Percentiles rank a stretch among this genome's conserved stretches.
Conservation (phyloP, 345 rosid species). For the Zanthoxylum bungeanum region DNA sequence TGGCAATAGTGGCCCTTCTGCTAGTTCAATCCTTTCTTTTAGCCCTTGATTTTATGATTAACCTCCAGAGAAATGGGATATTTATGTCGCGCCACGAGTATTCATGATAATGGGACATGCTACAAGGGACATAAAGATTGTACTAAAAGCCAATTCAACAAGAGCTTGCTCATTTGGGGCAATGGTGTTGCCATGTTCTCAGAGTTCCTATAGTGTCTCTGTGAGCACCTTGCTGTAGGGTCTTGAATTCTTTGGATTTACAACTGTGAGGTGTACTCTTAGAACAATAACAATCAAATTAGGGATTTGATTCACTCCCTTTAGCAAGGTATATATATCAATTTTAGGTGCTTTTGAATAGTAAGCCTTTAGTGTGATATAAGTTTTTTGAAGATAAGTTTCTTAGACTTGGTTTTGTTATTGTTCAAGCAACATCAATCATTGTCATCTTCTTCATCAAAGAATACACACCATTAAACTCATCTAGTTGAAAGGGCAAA, state of each 20-base stretch:
- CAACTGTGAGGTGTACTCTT: not conserved
- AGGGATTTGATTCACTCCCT: not conserved
- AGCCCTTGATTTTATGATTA: slow-evolving; percentile 36
- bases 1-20: slow-evolving; percentile 46
- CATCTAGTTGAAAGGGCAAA: too few relatives aligned
- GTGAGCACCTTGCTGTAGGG: slow-evolving; percentile 15
- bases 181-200: slow-evolving; percentile 31
- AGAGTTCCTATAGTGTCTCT: slow-evolving; percentile 37
- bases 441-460: not conserved
- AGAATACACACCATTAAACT: not conserved
- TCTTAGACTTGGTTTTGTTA: not conserved
- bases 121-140: slow-evolving; percentile 30
- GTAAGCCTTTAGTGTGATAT: not conserved
- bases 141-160: slow-evolving; percentile 25
- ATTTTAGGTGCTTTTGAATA: not conserved
- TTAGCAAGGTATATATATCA: not conserved
- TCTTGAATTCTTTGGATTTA: slow-evolving; percentile 9
- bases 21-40: slow-evolving; percentile 47
- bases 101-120: slow-evolving; percentile 24
- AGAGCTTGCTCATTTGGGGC: slow-evolving; percentile 34
- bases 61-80: not conserved
- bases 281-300: not conserved
- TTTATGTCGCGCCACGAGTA: slow-evolving; percentile 4
- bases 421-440: not conserved
- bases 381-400: not conserved